A percentile compares a stretch with the other conserved stretches of the same genome.
Conservation (phyloP, 2,329 filamentous ascomycete genomes). For the Botrytis elliptica region DNA sequence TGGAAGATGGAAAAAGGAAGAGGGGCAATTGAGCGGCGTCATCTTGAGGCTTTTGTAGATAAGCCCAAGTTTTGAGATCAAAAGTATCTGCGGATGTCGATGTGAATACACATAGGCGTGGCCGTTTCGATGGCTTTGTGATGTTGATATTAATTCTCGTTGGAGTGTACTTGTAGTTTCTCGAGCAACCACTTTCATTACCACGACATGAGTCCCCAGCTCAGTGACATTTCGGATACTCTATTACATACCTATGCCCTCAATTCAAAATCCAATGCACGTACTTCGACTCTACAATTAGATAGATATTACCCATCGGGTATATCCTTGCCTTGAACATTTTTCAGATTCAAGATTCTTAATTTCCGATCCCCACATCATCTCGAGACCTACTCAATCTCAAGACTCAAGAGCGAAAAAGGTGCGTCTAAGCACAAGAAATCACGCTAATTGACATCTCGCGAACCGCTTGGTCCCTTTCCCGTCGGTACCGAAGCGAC, state of each 20-base stretch:
- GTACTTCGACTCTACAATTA: not conserved
- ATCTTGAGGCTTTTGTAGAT: not conserved
- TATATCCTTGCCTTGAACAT: not conserved
- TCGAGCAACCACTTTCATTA: not conserved
- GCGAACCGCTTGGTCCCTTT: not conserved
- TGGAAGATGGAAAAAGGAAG: not conserved
- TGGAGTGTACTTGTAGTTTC: not conserved
- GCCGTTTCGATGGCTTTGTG: not conserved
- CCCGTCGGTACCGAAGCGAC: not conserved
- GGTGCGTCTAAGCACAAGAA: not conserved
- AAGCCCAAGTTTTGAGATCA: not conserved
- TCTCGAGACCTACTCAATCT: not conserved
- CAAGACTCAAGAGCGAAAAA: not conserved
- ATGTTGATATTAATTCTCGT: not conserved
- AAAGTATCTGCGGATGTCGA: not conserved
- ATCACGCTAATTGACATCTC: not conserved
- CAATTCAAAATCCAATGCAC: no score
- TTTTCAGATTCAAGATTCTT: not conserved
- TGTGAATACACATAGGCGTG: not conserved
- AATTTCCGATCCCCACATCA: not conserved
- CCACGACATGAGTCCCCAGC: no score
- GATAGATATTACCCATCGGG: not conserved
- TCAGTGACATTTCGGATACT: not conserved
- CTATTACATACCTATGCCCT: not conserved
- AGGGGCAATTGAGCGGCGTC: not conserved